A percentile compares a stretch with the other conserved stretches of the same genome.
phyloP scores from a whole-genome alignment of 1,284 basidiomycete species.

The Ceratobasidium papillatum region DNA sequence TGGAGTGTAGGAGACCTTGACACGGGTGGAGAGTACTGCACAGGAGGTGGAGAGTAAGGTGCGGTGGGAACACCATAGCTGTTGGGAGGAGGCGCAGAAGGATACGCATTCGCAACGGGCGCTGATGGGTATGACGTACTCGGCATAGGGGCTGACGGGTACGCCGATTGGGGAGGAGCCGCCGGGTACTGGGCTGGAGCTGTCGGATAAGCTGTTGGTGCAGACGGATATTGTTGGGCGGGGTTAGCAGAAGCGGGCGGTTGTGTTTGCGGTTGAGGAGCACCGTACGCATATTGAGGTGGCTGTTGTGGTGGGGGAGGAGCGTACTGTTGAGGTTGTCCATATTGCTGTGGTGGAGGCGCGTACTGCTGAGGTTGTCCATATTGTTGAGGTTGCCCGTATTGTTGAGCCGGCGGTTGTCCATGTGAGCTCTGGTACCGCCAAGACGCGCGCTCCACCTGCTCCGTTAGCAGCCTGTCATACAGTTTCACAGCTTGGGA shows the following conservation, averaged over 20 bases:
- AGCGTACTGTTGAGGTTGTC: slow-evolving; percentile 41
- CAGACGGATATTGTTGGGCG: slow-evolving; percentile 16
- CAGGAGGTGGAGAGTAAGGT: slow-evolving; percentile 2
- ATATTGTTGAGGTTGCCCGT: slow-evolving; percentile 52
- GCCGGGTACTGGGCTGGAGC: background rate
- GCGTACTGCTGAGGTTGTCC: slow-evolving; percentile 42
- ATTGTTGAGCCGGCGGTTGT: slow-evolving; percentile 44
- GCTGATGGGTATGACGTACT: slow-evolving; percentile 11
- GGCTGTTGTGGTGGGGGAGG: slow-evolving; percentile 42
- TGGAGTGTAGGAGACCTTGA: slow-evolving; percentile 24
- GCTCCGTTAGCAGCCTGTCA: slow-evolving; percentile 86
- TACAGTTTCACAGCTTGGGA: slow-evolving; percentile 91
- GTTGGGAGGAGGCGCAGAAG: slow-evolving; percentile 4
- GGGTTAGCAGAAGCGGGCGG: slow-evolving; percentile 8
- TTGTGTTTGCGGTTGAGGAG: slow-evolving; percentile 9
- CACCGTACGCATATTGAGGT: background rate
- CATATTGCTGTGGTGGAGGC: slow-evolving; percentile 41
- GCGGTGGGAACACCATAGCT: background rate
- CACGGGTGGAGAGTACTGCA: slow-evolving; percentile 21
- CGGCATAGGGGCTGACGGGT: background rate
- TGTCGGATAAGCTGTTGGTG: slow-evolving; percentile 2
- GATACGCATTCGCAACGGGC: background rate
- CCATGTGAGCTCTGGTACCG: slow-evolving; percentile 50
- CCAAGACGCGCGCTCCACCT: slow-evolving; percentile 77
- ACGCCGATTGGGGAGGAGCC: slow-evolving; percentile 10